phyloP scores from a whole-genome alignment of 2,329 filamentous ascomycete genomes.

The Microcera coccophila region DNA sequence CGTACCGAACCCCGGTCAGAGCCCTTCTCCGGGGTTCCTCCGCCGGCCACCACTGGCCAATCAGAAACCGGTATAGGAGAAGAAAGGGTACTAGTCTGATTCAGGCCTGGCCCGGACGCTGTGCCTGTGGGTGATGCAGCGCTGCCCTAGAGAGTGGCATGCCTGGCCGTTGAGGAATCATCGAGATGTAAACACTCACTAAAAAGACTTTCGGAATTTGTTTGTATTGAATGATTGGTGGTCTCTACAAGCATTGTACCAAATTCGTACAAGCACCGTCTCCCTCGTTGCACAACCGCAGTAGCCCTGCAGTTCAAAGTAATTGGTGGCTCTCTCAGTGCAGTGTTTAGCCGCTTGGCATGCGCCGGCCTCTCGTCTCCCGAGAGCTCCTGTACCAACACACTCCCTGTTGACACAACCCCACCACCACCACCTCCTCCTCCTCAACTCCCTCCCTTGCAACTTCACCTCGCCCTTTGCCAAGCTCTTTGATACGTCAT shows the following conservation, averaged over 20 bases:
- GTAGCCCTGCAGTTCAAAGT: too few relatives aligned
- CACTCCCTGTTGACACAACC: neutral
- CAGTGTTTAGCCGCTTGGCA: too few relatives aligned
- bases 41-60: constrained; percentile 22
- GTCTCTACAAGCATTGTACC: too few relatives aligned
- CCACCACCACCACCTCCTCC: neutral
- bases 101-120: constrained; percentile 13
- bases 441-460: constrained; percentile 1
- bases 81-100: constrained; percentile 16
- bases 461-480: neutral
- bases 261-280: too few relatives aligned
- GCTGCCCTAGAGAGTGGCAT: neutral
- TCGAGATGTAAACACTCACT: neutral
- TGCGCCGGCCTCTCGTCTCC: too few relatives aligned
- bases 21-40: constrained; percentile 32
- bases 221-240: too few relatives aligned
- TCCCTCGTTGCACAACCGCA: too few relatives aligned
- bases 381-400: too few relatives aligned
- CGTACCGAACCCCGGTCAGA: constrained; percentile 12
- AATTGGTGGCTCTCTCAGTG: too few relatives aligned
- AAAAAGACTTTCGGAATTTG: too few relatives aligned
- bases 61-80: constrained; percentile 17
- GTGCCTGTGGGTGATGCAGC: constrained; percentile 17
- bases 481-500: constrained; percentile 1
- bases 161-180: neutral